A percentile compares a stretch with the other conserved stretches of the same genome.
Evolutionary conservation across 2,329 filamentous ascomycete genomes (phyloP).

Genomic region (Ceratocystis cacaofunesta): DNA sequence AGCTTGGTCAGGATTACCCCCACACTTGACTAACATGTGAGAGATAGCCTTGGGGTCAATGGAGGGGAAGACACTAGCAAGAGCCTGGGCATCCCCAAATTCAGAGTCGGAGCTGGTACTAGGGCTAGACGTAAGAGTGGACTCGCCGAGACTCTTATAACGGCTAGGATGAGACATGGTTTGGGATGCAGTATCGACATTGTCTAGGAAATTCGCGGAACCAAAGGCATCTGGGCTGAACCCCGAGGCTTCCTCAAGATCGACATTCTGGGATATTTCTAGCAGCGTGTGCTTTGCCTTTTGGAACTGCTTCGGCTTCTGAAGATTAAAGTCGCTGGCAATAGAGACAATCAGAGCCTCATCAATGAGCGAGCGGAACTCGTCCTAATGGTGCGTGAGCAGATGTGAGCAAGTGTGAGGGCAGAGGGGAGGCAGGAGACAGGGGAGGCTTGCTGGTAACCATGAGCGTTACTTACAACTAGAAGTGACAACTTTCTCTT

Average conservation of each 20-base stretch:
- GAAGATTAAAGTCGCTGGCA: conserved; percentile 55
- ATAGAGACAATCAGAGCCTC: conserved; percentile 65
- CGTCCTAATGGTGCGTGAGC: conserved; percentile 34
- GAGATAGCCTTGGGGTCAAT: conserved; percentile 5
- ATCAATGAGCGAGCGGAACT: conserved; percentile 63
- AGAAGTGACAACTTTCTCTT: conserved; percentile 2
- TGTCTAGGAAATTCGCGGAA: conserved; percentile 16
- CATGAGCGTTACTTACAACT: neutral
- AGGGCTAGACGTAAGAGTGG: conserved; percentile 13
- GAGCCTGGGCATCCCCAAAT: conserved; percentile 1
- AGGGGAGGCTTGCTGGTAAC: neutral
- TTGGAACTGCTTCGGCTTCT: conserved; percentile 34
- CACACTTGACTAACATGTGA: conserved; percentile 6
- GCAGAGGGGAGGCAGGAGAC: neutral
- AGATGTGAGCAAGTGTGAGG: neutral
- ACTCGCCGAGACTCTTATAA: conserved; percentile 9
- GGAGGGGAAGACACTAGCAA: conserved; percentile 13
- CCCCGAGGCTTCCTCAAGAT: conserved; percentile 52
- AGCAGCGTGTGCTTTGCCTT: conserved; percentile 46
- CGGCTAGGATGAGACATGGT: conserved; percentile 9
- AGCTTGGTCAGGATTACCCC: conserved; percentile 27
- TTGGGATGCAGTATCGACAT: conserved; percentile 5
- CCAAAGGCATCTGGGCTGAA: conserved; percentile 58
- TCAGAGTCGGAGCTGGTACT: conserved; percentile 3
- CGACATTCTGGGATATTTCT: conserved; percentile 48